These are phyloP conservation scores for Gossypium aridum DNA, from an alignment of 441 rosid genomes.

Conservation along the genomic window DNA sequence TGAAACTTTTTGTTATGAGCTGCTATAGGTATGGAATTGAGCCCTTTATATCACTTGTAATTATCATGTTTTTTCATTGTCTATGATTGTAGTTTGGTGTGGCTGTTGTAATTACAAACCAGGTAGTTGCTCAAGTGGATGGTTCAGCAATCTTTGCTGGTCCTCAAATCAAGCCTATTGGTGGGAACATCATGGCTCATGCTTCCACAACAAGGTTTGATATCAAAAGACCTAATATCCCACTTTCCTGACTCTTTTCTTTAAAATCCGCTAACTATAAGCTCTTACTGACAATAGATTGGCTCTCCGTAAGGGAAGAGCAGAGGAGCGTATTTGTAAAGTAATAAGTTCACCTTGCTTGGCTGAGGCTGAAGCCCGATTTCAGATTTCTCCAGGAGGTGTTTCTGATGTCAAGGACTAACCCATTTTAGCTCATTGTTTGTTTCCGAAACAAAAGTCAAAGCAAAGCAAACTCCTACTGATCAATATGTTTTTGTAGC, in stretches of 20 bases:
- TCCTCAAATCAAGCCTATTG: conserved; percentile 92
- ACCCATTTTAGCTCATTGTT: conserved; percentile 2
- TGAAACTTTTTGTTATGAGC: too few species aligned
- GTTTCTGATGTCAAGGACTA: conserved; percentile 37
- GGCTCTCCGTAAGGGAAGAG: conserved; percentile 92
- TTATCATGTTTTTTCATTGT: background rate
- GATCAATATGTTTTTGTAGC: background rate
- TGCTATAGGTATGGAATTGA: too few species aligned
- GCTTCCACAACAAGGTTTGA: conserved; percentile 92
- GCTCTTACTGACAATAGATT: conserved; percentile 35
- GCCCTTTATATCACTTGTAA: background rate
- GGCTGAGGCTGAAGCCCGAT: conserved; percentile 93
- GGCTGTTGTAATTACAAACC: conserved; percentile 92
- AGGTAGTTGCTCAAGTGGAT: conserved; percentile 98
- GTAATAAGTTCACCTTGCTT: conserved; percentile 95
- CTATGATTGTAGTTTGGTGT: conserved; percentile 65
- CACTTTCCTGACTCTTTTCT: background rate
- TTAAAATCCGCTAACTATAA: background rate
- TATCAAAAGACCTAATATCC: background rate
- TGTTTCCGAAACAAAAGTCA: background rate
- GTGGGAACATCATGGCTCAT: conserved; percentile 98
- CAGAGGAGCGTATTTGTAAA: conserved; percentile 94
- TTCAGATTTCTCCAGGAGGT: conserved; percentile 83
- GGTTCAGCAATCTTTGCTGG: conserved; percentile 94
- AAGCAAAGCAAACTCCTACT: background rate